Evolutionary conservation across 345 rosid species (phyloP), one percentile per base, ranked within the genome.

Genomic region (Populus simonii): DNA sequence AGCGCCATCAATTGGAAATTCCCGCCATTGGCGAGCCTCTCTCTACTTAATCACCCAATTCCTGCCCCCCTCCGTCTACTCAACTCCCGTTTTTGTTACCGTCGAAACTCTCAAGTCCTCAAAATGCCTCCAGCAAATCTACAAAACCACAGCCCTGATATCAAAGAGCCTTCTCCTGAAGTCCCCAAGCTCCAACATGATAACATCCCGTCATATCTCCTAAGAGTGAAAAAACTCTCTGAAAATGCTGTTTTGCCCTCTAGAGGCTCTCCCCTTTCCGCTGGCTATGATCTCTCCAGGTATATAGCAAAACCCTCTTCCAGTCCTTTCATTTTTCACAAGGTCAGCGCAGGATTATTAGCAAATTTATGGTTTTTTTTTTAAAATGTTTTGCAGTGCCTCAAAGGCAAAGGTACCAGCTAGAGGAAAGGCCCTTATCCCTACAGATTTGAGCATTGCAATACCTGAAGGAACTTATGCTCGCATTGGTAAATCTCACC

Each of bases 261-360:
- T 6, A 83, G 92, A 77, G 96, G 81, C 5, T 95, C 98, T 4
- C 81, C 87, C 31, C 90, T 96, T 65, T 84, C 97, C 0, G 96
- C 99, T 1, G 97, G 98, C 7, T 92, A 89, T 66, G 97, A 91
- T 85, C 96, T 93, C 45, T 91, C 94, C 6, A 92, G 88, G 90
- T 87, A 66, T 3, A 8, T 16, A 51, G 57, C n/a, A 51, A 51
- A 51, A 17, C n/a, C 8, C n/a, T 17, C n/a, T 17, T 51, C 57
- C 8, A 51, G 57, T 17, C 8, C 20, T 51, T 51, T 51, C 8
- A 5, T 51, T 51, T 51, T 16, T 51, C n/a, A 18, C 0, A 51
- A 51, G 22, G 57, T 43, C 15, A 43, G 22, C 20, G 57, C 57
- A 17, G 8, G n/a, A 51, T 17, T 38, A 36, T 18, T 31, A 2